Conservation (phyloP, 495 filamentous ascomycete genomes). For the Xylaria longipes region DNA sequence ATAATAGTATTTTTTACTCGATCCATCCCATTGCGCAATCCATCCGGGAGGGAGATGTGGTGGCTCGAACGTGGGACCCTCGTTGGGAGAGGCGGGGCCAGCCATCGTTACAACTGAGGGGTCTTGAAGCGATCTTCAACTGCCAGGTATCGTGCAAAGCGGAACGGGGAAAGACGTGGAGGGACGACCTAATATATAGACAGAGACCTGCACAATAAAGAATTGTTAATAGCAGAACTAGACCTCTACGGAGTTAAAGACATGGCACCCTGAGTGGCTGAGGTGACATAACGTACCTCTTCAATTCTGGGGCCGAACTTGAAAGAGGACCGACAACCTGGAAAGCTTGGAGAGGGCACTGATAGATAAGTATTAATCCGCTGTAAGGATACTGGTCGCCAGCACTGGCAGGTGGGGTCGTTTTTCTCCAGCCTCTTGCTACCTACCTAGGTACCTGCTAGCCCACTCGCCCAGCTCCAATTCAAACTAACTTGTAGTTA, state of each 20-base stretch:
- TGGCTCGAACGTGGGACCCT: constrained; percentile 73
- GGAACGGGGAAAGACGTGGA: background rate
- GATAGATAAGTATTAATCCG: constrained; percentile 9
- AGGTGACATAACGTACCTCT: constrained; percentile 19
- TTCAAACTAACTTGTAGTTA: too few species aligned
- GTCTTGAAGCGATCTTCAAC: constrained; percentile 16
- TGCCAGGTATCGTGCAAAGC: background rate
- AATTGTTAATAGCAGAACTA: constrained; percentile 13
- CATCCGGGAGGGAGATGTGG: constrained; percentile 75
- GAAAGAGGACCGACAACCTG: constrained; percentile 12
- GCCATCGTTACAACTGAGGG: constrained; percentile 50
- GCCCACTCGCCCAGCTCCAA: too few species aligned
- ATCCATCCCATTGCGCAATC: constrained; percentile 85
- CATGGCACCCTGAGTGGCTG: constrained; percentile 13
- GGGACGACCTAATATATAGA: background rate
- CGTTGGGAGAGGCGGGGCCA: constrained; percentile 63
- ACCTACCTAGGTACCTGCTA: too few species aligned
- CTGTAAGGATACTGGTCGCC: background rate
- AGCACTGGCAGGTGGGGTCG: background rate
- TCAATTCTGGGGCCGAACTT: constrained; percentile 12
- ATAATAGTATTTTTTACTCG: constrained; percentile 77
- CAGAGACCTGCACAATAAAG: constrained; percentile 11
- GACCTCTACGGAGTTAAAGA: constrained; percentile 2
- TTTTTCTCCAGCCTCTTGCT: background rate
- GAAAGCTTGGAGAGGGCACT: constrained; percentile 16